Evolutionary conservation across 139 green algal genomes (phyloP).

Genomic region (Penium margaritaceum): DNA sequence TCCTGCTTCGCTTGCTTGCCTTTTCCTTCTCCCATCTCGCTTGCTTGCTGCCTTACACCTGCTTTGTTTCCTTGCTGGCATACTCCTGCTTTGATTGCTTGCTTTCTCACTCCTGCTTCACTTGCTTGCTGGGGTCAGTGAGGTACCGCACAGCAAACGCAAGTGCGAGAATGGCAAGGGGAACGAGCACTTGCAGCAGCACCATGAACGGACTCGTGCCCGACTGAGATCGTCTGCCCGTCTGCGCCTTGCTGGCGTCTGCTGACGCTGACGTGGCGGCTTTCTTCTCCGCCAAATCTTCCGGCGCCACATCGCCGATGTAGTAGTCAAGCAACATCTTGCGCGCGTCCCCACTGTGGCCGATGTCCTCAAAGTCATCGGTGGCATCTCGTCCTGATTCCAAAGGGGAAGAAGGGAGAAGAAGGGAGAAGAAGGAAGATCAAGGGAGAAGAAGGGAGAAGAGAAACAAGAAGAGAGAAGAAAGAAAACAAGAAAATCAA

Average conservation of each 20-base stretch:
- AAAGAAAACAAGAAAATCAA: not conserved
- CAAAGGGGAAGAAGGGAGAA: not conserved
- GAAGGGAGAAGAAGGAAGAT: no score
- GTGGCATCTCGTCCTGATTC: conserved; percentile 56
- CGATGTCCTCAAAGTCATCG: conserved; percentile 64
- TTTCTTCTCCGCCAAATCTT: not conserved
- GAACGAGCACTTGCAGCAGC: conserved; percentile 33
- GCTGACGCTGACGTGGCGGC: not conserved
- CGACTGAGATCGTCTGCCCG: not conserved
- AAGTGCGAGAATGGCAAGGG: conserved; percentile 18
- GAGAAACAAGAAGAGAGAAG: not conserved
- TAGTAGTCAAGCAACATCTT: conserved; percentile 53
- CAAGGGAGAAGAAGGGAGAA: no score
- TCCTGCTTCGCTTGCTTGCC: no score
- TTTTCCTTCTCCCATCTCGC: no score
- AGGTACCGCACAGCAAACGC: conserved; percentile 19
- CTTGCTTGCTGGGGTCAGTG: no score
- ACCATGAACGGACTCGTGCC: conserved; percentile 14
- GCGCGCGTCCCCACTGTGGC: conserved; percentile 52
- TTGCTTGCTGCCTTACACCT: no score
- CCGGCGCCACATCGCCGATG: conserved; percentile 49
- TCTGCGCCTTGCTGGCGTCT: not conserved
- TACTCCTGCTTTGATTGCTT: no score
- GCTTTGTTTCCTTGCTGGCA: no score
- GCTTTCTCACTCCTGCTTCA: no score